phyloP scores from a whole-genome alignment of 345 rosid genomes.

The Abelmoschus esculentus region DNA sequence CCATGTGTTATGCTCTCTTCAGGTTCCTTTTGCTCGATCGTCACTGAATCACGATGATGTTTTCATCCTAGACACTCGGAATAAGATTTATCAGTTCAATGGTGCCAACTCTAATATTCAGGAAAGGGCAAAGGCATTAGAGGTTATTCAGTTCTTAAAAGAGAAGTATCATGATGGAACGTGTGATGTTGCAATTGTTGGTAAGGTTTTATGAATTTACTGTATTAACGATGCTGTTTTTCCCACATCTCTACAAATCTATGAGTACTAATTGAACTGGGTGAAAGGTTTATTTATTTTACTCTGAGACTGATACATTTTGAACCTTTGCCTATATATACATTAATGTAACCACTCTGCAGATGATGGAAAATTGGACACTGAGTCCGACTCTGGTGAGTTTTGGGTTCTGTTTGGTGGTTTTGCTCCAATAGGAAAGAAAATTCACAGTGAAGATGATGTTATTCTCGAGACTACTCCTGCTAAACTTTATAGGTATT shows the following conservation, averaged over 20 bases:
- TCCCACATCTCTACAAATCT: not conserved
- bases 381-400: constrained; percentile 79
- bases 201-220: constrained; percentile 26
- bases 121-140: constrained; percentile 84
- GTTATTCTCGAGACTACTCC: constrained; percentile 58
- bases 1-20: constrained; percentile 26
- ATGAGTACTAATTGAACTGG: not conserved
- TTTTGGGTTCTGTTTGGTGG: constrained; percentile 95
- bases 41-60: constrained; percentile 97
- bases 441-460: constrained; percentile 76
- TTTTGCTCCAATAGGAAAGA: constrained; percentile 92
- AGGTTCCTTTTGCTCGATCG: constrained; percentile 96
- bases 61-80: constrained; percentile 74
- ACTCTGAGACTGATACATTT: not conserved
- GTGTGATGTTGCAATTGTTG: constrained; percentile 74
- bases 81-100: constrained; percentile 94
- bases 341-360: not conserved
- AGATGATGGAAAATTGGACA: constrained; percentile 90
- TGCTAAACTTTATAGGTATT: constrained; percentile 70
- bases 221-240: not conserved
- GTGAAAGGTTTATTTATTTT: not conserved
- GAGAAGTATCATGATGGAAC: constrained; percentile 69
- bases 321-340: not conserved
- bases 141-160: constrained; percentile 58
- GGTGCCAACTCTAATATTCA: constrained; percentile 96